These are phyloP conservation scores for Trichosporon ovoides DNA, from an alignment of 1,284 basidiomycete species.

Conservation along the genomic window DNA sequence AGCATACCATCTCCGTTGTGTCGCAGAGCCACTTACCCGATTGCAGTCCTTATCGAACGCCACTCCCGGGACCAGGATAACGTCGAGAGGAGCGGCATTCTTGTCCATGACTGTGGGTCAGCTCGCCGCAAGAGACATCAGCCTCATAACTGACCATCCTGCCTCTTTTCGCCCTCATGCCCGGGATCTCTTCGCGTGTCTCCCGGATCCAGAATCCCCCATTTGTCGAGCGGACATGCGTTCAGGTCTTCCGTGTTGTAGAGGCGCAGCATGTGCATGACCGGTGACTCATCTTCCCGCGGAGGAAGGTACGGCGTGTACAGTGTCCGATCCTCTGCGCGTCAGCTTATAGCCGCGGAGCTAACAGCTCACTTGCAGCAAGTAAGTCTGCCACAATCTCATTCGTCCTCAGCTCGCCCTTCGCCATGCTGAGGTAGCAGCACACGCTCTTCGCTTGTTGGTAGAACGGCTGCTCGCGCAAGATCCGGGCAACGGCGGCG, in stretches of 20 bases:
- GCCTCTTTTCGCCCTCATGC: conserved; percentile 18
- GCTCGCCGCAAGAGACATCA: not conserved
- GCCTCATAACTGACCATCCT: conserved; percentile 35
- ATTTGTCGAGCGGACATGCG: conserved; percentile 41
- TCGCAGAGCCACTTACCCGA: conserved; percentile 37
- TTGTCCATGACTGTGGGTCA: conserved; percentile 27
- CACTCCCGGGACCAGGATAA: conserved; percentile 47
- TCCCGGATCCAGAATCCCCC: conserved; percentile 48
- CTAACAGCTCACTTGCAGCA: not conserved
- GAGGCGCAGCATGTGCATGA: conserved; percentile 45
- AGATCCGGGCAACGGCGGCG: conserved; percentile 28
- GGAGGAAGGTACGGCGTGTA: conserved; percentile 41
- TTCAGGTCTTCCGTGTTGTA: conserved; percentile 38
- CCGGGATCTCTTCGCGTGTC: conserved; percentile 24
- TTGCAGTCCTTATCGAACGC: conserved; percentile 44
- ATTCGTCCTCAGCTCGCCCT: conserved; percentile 44
- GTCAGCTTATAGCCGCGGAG: not conserved
- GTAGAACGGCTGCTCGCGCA: conserved; percentile 32
- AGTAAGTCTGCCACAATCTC: conserved; percentile 38
- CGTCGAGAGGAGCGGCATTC: conserved; percentile 27
- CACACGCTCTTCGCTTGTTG: conserved; percentile 32
- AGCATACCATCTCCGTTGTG: not conserved
- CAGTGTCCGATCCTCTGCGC: conserved; percentile 22
- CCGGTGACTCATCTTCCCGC: conserved; percentile 13
- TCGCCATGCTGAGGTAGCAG: conserved; percentile 46